Evolutionary conservation across 805 yeast genomes (phyloP).

Genomic region (Monosporozyma servazzii): DNA sequence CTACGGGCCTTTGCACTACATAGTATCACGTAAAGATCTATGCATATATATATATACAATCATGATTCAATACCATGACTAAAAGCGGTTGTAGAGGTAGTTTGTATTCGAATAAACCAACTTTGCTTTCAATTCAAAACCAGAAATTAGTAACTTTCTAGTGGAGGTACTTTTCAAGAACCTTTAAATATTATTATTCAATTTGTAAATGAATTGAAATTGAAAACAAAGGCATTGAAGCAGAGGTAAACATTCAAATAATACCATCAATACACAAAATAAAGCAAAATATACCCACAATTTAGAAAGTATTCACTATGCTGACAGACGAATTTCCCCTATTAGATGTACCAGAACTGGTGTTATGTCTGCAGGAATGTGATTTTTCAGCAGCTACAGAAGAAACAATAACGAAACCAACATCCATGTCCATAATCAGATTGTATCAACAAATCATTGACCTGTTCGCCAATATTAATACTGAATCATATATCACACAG

Average conservation of each 20-base stretch:
- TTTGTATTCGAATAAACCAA: too few relatives aligned
- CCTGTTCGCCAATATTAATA: conserved; percentile 45
- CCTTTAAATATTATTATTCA: neutral
- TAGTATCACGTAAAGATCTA: too few relatives aligned
- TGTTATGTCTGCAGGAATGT: conserved; percentile 50
- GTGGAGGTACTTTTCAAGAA: too few relatives aligned
- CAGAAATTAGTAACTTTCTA: neutral
- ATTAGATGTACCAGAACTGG: conserved; percentile 50
- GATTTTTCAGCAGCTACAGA: conserved; percentile 49
- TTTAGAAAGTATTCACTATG: neutral
- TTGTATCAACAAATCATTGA: conserved; percentile 55
- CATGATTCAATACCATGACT: too few relatives aligned
- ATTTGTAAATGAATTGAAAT: neutral
- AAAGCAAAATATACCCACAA: neutral
- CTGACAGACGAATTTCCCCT: conserved; percentile 48
- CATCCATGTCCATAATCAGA: conserved; percentile 43
- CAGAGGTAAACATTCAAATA: neutral
- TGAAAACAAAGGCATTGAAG: neutral
- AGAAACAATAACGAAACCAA: conserved; percentile 50
- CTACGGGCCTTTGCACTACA: neutral
- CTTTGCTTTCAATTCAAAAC: too few relatives aligned
- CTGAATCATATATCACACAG: conserved; percentile 16
- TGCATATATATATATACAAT: too few relatives aligned
- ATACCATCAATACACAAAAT: too few relatives aligned
- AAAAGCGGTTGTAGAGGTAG: too few relatives aligned